Base-by-base conservation (phyloP, 768 basidiomycete species). In the Udeniomyces megalosporus region DNA sequence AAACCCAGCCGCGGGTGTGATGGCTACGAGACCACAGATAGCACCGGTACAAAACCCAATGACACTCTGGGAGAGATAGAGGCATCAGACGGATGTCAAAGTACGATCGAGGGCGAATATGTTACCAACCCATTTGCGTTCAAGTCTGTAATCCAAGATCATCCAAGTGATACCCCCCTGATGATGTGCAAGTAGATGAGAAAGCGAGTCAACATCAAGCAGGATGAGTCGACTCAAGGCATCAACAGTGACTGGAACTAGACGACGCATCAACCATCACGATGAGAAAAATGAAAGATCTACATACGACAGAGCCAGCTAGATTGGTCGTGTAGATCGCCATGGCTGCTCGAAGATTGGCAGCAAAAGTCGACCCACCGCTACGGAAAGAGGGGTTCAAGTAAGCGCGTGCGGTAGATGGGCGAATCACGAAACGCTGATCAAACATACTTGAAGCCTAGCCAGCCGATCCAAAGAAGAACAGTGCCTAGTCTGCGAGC, bases 251-350 rank as follows among this genome's bases (percentile, higher is more conserved):
- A 34, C 29, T 10, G 31, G 31, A n/a, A n/a, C n/a, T n/a, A n/a
- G n/a, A n/a, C n/a, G n/a, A n/a, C n/a, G n/a, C n/a, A n/a, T n/a
- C n/a, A n/a, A 71, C 48, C 71, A 70, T 71, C 10, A 64, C 57
- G 46, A 71, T 61, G 56, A 42, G 50, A 26, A 38, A n/a, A n/a
- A n/a, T n/a, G n/a, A n/a, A 47, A 17, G 34, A 24, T 38, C 61
- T 69, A 58, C 42, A 67, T 64, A 84, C 90, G n/a, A 88, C 84
- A 54, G 80, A 80, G 1, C 89, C 93, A 2, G 90, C 86, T 60
- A 96, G 75, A 74, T 96, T 97, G 62, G 93, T 97, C 67, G 90
- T 85, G 67, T 92, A 85, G 75, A 88, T 88, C 2, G 93, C 90
- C 72, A 86, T 79, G 14, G 84, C 80, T 7, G 90, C 92, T 67